Base-by-base conservation (phyloP, 2,329 filamentous ascomycete genomes). In the Clonostachys rosea region DNA sequence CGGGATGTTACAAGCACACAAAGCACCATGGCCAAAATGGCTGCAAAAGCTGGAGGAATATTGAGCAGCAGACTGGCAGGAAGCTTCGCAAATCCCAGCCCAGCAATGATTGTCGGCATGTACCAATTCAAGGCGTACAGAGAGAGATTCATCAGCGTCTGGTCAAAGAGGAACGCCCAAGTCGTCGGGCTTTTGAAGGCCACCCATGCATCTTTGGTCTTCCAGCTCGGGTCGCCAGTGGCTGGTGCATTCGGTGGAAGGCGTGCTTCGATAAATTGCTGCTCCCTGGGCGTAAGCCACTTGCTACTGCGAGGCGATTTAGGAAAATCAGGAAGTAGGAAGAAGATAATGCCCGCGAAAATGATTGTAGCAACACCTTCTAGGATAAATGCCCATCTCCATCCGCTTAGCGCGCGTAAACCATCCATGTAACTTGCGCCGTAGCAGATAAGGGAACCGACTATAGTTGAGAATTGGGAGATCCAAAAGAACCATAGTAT, bases 71-170 rank as follows among this genome's bases (percentile, higher is more conserved):
- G 40, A 30, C 33, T 42, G 40, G 40, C 40, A 9, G 40, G 40
- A 17, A 42, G 16, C 3, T 30, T 30, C 5, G 33, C 40, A 30
- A 42, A 42, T n/a, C 40, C 40, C 20, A 42, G 33, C 12, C 33
- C 17, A 8, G 40, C 16, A 41, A 47, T 47, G 34, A 47, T 47
- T 16, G 45, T 81, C 43, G 84, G 76, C 54, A 47, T 34, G 78
- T 81, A 88, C 1, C 81, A 85, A 46, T 74, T 78, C 60, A 80
- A 86, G 3, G 82, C 82, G 59, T 87, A 87, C 1, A 87, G 70
- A 71, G 87, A 83, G 3, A 78, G 82, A 52, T 85, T 80, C 17
- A 71, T 69, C 6, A 81, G 78, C 53, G 86, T 86, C 50, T 83
- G 76, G 2, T 70, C 79, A 35, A 79, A 65, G 50, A 71, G 78